phyloP scores from a whole-genome alignment of 352 stramenopile genomes.

The Phytophthora fragariaefolia region DNA sequence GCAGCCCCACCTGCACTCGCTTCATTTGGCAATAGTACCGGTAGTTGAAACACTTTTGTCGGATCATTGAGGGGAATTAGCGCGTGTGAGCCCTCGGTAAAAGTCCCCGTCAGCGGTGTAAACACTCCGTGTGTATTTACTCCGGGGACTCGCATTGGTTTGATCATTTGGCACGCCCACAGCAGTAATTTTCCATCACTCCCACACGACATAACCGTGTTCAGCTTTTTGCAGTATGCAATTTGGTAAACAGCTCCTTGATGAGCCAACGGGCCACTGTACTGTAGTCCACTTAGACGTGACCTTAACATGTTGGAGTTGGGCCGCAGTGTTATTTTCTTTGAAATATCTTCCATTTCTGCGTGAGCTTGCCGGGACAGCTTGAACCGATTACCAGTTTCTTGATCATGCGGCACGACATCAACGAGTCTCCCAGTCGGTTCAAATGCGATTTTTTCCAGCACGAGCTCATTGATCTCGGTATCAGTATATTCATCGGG shows the following conservation, averaged over 20 bases:
- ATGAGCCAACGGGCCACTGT: conserved; percentile 58
- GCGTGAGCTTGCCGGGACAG: conserved; percentile 55
- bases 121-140: conserved; percentile 67
- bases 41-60: conserved; percentile 48
- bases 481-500: conserved; percentile 67
- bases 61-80: conserved; percentile 44
- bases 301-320: conserved; percentile 52
- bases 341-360: conserved; percentile 63
- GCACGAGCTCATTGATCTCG: conserved; percentile 66
- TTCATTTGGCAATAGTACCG: conserved; percentile 44
- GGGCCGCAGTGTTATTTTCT: conserved; percentile 53
- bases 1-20: conserved; percentile 2
- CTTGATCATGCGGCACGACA: conserved; percentile 64
- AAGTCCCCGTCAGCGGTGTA: conserved; percentile 52
- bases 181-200: conserved; percentile 57
- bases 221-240: conserved; percentile 61
- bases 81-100: conserved; percentile 57
- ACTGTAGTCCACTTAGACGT: conserved; percentile 57
- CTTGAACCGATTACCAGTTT: conserved; percentile 75
- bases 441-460: conserved; percentile 70
- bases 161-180: conserved; percentile 62
- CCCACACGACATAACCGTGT: conserved; percentile 61
- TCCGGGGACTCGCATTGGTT: conserved; percentile 60
- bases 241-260: conserved; percentile 52
- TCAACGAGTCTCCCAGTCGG: conserved; percentile 64